These are phyloP conservation scores for Fraxinus sp. DNA, from an alignment of 305 asterid genomes.

Conservation along the genomic window DNA sequence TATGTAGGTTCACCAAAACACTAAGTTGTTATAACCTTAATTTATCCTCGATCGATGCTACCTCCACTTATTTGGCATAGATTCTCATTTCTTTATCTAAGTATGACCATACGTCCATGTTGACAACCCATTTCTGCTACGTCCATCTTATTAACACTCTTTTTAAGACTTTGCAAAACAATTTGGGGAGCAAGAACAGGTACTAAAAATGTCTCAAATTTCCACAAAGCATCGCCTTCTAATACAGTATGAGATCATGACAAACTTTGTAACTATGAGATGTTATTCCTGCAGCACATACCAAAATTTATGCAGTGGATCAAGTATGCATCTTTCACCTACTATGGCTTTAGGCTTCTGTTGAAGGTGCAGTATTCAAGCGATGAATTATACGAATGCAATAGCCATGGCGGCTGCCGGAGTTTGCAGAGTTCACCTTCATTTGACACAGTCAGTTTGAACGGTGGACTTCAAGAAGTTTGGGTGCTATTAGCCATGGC, in stretches of 20 bases:
- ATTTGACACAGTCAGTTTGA: conserved; percentile 68
- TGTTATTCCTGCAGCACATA: conserved; percentile 60
- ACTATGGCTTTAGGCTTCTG: conserved; percentile 84
- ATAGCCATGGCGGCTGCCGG: conserved; percentile 61
- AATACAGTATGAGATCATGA: background rate
- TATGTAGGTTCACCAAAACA: background rate
- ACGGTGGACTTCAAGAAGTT: conserved; percentile 71
- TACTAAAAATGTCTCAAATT: background rate
- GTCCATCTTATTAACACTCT: background rate
- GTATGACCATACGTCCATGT: background rate
- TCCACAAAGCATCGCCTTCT: background rate
- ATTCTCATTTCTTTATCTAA: background rate
- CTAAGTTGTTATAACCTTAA: background rate
- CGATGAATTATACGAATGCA: conserved; percentile 70
- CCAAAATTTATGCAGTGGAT: conserved; percentile 87
- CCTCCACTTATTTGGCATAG: background rate
- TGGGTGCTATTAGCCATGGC: conserved; percentile 87
- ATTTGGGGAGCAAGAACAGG: background rate
- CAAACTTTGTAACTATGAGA: background rate
- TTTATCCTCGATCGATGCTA: background rate
- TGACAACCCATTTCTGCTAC: background rate
- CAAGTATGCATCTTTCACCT: conserved; percentile 81
- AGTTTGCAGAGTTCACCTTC: conserved; percentile 80
- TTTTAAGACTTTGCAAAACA: background rate
- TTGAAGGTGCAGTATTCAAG: conserved; percentile 80